Percentiles rank a stretch among this genome's conserved stretches.
Evolutionary conservation across 306 rosid genomes (phyloP).

Genomic region (Abrus pulchellus): DNA sequence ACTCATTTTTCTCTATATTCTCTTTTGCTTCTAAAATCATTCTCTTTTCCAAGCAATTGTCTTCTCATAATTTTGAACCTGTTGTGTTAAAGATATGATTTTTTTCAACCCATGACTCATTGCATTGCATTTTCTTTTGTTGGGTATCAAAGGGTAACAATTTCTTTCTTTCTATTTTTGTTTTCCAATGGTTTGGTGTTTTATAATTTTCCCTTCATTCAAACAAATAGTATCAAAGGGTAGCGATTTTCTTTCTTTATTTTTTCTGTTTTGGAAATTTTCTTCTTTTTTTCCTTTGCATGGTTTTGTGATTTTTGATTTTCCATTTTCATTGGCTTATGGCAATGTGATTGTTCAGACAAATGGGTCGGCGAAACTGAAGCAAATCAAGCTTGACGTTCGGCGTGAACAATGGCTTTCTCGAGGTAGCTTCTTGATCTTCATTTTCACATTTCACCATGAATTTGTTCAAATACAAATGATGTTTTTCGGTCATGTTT

Average conservation of each 20-base stretch:
- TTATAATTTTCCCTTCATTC: constrained; percentile 1
- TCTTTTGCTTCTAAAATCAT: neutral
- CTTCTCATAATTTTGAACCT: neutral
- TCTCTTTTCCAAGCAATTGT: neutral
- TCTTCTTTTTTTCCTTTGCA: neutral
- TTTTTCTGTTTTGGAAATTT: constrained; percentile 3
- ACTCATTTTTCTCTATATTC: neutral
- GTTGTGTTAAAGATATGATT: constrained; percentile 9
- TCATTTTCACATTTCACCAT: neutral
- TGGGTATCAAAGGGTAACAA: constrained; percentile 18
- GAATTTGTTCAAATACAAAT: constrained; percentile 1
- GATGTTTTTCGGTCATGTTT: constrained; percentile 12
- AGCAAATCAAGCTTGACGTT: constrained; percentile 78
- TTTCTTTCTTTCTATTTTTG: neutral
- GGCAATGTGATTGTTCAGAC: constrained; percentile 47
- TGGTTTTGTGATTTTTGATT: neutral
- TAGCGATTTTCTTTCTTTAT: neutral
- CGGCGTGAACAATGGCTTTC: constrained; percentile 80
- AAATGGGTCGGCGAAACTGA: constrained; percentile 67
- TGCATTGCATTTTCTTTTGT: constrained; percentile 23
- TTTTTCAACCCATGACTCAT: constrained; percentile 13
- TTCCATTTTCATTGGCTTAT: neutral
- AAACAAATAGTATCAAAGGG: constrained; percentile 42
- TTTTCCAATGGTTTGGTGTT: neutral
- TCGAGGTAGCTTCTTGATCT: constrained; percentile 54